Conservation (phyloP, 192 early-diverging fungal species). For the Linderina pennispora region DNA sequence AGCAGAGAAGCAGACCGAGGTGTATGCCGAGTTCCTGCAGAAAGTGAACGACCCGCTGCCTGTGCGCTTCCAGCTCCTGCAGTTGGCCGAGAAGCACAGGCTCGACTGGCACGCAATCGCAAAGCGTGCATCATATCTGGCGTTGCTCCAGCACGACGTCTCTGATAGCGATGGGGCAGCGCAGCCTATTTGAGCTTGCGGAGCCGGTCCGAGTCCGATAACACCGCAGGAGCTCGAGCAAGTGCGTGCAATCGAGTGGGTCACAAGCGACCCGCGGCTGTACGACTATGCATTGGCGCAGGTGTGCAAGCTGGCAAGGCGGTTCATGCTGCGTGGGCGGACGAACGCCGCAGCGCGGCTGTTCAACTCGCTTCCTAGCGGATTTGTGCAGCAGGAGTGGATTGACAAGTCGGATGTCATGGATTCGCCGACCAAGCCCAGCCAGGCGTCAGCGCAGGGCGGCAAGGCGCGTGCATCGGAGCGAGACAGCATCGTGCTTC, state of each 20-base stretch:
- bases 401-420: constrained; percentile 3
- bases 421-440: not conserved
- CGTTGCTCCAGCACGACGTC: constrained; percentile 2
- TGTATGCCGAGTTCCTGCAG: constrained; percentile 49
- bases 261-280: constrained; percentile 40
- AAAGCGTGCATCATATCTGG: constrained; percentile 34
- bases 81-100: constrained; percentile 32
- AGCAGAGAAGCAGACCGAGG: constrained; percentile 31
- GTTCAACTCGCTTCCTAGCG: constrained; percentile 42
- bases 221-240: constrained; percentile 23
- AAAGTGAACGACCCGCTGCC: constrained; percentile 21
- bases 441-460: too few relatives aligned
- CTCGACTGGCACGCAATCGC: constrained; percentile 40
- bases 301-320: constrained; percentile 47
- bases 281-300: constrained; percentile 42
- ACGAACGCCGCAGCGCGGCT: constrained; percentile 43
- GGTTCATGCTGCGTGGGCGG: constrained; percentile 49
- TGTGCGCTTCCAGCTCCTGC: constrained; percentile 38
- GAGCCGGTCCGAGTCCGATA: constrained; percentile 23
- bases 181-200: constrained; percentile 12
- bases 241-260: constrained; percentile 57
- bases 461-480: not conserved
- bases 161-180: not conserved
- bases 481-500: constrained; percentile 11
- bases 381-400: constrained; percentile 44